phyloP scores from a whole-genome alignment of 305 asterid species.

The Lippia alba region DNA sequence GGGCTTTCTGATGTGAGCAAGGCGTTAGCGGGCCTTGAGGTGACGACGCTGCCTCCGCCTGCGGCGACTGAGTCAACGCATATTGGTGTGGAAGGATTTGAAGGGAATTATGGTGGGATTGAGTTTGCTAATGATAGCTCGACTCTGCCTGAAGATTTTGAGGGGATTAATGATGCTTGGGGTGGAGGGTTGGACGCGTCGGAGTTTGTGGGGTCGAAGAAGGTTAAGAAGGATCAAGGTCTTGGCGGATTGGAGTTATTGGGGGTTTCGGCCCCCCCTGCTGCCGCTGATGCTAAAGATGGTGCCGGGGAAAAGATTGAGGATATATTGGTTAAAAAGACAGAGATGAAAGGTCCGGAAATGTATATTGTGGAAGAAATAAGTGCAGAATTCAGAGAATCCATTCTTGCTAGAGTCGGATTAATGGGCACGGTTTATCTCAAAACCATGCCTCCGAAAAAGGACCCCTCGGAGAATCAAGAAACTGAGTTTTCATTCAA shows the following conservation, averaged over 20 bases:
- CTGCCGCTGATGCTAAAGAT: constrained; percentile 53
- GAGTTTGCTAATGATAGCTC: constrained; percentile 80
- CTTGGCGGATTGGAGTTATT: constrained; percentile 91
- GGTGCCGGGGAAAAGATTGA: constrained; percentile 70
- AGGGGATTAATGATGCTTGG: constrained; percentile 90
- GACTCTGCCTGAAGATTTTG: constrained; percentile 82
- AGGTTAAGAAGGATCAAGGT: constrained; percentile 70
- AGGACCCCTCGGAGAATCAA: constrained; percentile 55
- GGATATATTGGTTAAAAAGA: constrained; percentile 73
- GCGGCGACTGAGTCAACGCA: constrained; percentile 88
- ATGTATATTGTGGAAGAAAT: constrained; percentile 83
- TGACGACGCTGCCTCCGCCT: constrained; percentile 83
- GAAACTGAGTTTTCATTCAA: constrained; percentile 87
- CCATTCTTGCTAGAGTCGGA: constrained; percentile 72
- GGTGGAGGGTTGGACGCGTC: constrained; percentile 98
- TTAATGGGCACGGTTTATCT: constrained; percentile 71
- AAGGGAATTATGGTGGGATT: constrained; percentile 93
- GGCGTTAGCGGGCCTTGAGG: constrained; percentile 87
- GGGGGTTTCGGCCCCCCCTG: constrained; percentile 72
- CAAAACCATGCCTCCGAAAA: constrained; percentile 63
- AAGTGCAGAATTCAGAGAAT: constrained; percentile 85
- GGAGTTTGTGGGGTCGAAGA: constrained; percentile 81
- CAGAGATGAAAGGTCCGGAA: constrained; percentile 90
- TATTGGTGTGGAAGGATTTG: constrained; percentile 93
- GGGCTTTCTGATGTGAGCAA: constrained; percentile 65